Percentiles rank a stretch among this genome's conserved stretches.
Conservation (phyloP, 2,329 filamentous ascomycete species). For the Fusarium sp. region DNA sequence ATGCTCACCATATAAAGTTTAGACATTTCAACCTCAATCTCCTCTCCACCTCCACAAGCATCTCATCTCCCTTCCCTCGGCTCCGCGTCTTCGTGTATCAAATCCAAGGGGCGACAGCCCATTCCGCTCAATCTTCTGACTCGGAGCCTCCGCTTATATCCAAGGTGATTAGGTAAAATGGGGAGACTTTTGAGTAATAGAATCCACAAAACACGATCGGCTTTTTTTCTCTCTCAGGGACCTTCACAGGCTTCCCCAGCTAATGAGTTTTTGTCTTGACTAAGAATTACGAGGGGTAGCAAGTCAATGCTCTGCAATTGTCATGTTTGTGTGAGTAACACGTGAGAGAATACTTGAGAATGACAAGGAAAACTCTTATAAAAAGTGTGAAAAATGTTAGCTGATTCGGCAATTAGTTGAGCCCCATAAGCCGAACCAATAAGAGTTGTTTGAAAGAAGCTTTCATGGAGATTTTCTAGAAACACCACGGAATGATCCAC, state of each 20-base stretch:
- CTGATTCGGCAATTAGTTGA: constrained; percentile 14
- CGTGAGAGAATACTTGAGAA: background rate
- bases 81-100: constrained; percentile 3
- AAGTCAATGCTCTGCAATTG: rapidly evolving
- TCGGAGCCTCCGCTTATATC: constrained; percentile 32
- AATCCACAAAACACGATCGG: constrained; percentile 42
- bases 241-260: background rate
- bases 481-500: constrained; percentile 25
- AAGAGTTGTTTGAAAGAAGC: background rate
- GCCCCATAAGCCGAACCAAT: constrained; percentile 18
- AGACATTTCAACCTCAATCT: background rate
- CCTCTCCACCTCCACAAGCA: background rate
- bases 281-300: background rate
- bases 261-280: background rate
- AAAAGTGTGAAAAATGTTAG: constrained; percentile 7
- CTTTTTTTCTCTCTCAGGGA: constrained; percentile 6
- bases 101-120: constrained; percentile 26
- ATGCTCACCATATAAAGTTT: constrained; percentile 4
- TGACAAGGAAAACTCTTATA: background rate
- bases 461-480: constrained; percentile 32
- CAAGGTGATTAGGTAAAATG: constrained; percentile 44
- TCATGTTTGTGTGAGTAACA: background rate
- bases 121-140: constrained; percentile 23
- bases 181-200: constrained; percentile 45
- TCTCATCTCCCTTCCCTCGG: background rate